Conservation (phyloP, 768 basidiomycete genomes). For the Pleurotus citrinopileatus region DNA sequence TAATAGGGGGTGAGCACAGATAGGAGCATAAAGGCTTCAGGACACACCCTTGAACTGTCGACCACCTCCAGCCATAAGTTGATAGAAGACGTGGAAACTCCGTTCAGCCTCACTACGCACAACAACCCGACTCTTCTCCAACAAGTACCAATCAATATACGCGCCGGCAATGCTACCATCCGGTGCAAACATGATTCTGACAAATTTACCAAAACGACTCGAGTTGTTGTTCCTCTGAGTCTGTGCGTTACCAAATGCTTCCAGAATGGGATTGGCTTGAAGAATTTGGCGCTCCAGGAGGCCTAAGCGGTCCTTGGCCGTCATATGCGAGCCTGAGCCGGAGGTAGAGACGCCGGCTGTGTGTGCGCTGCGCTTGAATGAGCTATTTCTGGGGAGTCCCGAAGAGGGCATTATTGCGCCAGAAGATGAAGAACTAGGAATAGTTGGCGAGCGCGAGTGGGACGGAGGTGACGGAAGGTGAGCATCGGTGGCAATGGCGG, state of each 20-base stretch:
- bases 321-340: conserved; percentile 41
- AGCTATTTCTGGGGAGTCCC: conserved; percentile 68
- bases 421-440: conserved; percentile 47
- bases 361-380: conserved; percentile 53
- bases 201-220: conserved; percentile 97
- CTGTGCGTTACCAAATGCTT: conserved; percentile 98
- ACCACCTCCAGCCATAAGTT: conserved; percentile 78
- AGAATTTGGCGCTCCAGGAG: conserved; percentile 94
- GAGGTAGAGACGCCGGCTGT: conserved; percentile 40
- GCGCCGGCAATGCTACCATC: conserved; percentile 96
- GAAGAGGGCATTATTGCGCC: conserved; percentile 54
- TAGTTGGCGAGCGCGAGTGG: conserved; percentile 66
- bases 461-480: conserved; percentile 53
- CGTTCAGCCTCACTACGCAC: conserved; percentile 85
- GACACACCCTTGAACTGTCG: conserved; percentile 58
- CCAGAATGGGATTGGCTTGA: conserved; percentile 95
- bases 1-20: conserved; percentile 24
- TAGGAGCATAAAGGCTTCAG: neutral
- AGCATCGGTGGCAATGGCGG: conserved; percentile 88
- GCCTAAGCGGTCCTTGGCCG: conserved; percentile 74
- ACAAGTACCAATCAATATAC: conserved; percentile 97
- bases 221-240: conserved; percentile 99
- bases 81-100: conserved; percentile 97
- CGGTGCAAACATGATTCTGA: conserved; percentile 90
- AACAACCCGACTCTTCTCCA: conserved; percentile 97